phyloP scores from a whole-genome alignment of 2,329 filamentous ascomycete species.

The Mollisiaceae sp. region DNA sequence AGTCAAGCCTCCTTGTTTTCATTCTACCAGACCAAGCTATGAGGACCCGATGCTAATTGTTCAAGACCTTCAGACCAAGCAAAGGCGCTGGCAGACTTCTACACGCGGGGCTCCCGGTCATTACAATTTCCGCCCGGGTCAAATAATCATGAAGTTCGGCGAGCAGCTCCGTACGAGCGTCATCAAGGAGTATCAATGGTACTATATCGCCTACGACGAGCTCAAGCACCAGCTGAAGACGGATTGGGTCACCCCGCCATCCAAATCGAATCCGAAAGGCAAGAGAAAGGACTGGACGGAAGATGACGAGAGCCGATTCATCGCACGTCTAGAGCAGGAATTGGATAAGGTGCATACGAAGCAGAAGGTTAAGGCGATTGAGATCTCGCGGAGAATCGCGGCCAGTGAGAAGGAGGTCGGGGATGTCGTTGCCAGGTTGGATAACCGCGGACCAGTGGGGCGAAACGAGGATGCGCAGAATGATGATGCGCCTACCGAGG shows the following conservation, averaged over 20 bases:
- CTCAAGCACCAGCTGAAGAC: constrained; percentile 87
- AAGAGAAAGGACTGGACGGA: constrained; percentile 78
- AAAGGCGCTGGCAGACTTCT: constrained; percentile 27
- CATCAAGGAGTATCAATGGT: constrained; percentile 96
- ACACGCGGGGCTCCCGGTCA: constrained; percentile 19
- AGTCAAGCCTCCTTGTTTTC: not conserved
- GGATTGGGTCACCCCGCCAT: constrained; percentile 61
- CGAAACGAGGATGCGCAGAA: constrained; percentile 32
- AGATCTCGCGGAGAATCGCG: constrained; percentile 90
- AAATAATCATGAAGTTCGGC: constrained; percentile 82
- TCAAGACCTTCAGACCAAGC: constrained; percentile 35
- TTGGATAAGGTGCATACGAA: constrained; percentile 98
- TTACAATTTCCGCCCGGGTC: constrained; percentile 48
- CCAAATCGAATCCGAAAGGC: constrained; percentile 51
- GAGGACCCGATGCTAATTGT: constrained; percentile 37
- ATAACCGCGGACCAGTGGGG: constrained; percentile 59
- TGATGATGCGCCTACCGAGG: constrained; percentile 72
- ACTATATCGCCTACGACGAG: constrained; percentile 97
- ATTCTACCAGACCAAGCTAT: constrained; percentile 14
- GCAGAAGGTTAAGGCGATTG: constrained; percentile 95
- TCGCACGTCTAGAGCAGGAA: constrained; percentile 84
- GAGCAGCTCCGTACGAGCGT: constrained; percentile 95
- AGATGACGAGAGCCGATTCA: constrained; percentile 89
- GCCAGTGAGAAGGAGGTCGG: constrained; percentile 88
- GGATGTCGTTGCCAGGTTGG: constrained; percentile 79